These are phyloP conservation scores for Candida parachauliodes DNA, from an alignment of 805 yeast species.

Conservation along the genomic window DNA sequence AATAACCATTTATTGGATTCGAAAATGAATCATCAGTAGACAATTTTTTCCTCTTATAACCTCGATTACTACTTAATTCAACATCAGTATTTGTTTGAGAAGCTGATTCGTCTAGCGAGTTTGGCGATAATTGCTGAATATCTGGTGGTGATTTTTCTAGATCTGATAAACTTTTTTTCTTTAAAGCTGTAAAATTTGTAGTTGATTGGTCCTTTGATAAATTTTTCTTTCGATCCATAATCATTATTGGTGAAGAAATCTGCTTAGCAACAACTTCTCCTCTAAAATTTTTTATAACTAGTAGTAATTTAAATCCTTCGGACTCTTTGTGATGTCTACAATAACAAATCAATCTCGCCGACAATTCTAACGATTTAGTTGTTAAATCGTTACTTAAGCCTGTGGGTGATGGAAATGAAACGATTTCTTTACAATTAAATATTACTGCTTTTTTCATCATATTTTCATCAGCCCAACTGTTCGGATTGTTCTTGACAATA, in stretches of 20 bases:
- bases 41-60: constrained; percentile 46
- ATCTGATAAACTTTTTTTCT: constrained; percentile 10
- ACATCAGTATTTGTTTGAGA: constrained; percentile 41
- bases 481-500: constrained; percentile 50
- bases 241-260: constrained; percentile 72
- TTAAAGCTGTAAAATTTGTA: constrained; percentile 16
- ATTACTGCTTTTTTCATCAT: constrained; percentile 79
- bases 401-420: constrained; percentile 64
- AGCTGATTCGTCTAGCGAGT: constrained; percentile 58
- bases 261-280: constrained; percentile 70
- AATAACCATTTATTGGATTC: constrained; percentile 41
- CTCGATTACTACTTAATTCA: constrained; percentile 28
- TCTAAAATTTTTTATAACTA: constrained; percentile 58
- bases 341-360: constrained; percentile 86
- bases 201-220: constrained; percentile 18
- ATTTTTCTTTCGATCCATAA: constrained; percentile 87
- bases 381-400: constrained; percentile 31
- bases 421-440: constrained; percentile 86
- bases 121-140: constrained; percentile 53
- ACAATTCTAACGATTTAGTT: constrained; percentile 42
- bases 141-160: constrained; percentile 9
- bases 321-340: constrained; percentile 92
- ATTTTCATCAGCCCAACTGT: constrained; percentile 71
- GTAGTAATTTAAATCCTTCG: constrained; percentile 75
- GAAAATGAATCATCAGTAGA: constrained; percentile 43